Evolutionary conservation across 1,139 yeast species (phyloP), one percentile per base, ranked within the genome.

Genomic region (Hansenula sp.): DNA sequence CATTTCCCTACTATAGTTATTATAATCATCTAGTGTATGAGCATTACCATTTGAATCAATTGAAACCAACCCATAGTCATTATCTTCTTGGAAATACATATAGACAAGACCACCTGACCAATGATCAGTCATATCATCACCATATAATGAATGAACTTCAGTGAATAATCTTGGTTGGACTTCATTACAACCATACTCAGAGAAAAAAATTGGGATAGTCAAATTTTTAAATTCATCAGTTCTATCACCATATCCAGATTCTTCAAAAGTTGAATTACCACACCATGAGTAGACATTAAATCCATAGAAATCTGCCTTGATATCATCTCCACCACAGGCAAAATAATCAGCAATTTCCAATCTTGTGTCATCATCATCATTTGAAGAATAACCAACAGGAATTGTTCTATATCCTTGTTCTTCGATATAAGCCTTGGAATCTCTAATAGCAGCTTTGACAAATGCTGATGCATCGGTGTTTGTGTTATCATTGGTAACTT

Each of bases 211-310:
- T 41, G 94, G 94, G 42, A 84, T 72, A 37, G 85, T 76, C 61
- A 83, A 66, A 65, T 84, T 77, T 43, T 72, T 52, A 66, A 86
- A 88, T 54, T 85, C 87, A 40, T 72, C 67, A 37, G 96, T 87
- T 68, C 91, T 79, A 51, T 71, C 81, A 52, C 71, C 65, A 70
- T 84, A 90, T 53, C 96, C 96, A 40, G 96, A 86, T 16, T 62
- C 50, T 40, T 66, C 51, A 71, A 73, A 89, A 46, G 79, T 64
- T 25, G 93, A 79, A 38, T 67, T 57, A 54, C 96, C 96, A 76
- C 97, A 90, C 96, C 96, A 90, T 71, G 86, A 94, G 73, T 90
- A 90, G 89, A 86, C 86, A 78, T 90, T 90, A 60, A 89, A 82
- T 71, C 96, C 96, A 65, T 86, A 89, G 72, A 90, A 88, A 67